phyloP scores from a whole-genome alignment of 176 grass and related monocot species.

The Dendrocalamus sinicus region DNA sequence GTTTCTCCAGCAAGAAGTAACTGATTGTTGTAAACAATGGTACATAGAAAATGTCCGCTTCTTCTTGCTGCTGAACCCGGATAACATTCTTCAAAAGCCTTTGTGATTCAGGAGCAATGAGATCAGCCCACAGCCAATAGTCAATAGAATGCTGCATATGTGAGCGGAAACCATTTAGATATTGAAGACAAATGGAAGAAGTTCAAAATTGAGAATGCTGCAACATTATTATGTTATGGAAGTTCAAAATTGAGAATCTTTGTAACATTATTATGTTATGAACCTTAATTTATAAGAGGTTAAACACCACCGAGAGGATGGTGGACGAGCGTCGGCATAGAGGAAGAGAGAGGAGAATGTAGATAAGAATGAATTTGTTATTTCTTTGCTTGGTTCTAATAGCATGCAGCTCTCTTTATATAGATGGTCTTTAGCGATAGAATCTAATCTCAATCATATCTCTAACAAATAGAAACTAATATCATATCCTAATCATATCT shows the following conservation, averaged over 20 bases:
- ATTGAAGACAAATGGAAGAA: slow-evolving; percentile 8
- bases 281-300: no score
- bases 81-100: slow-evolving; percentile 79
- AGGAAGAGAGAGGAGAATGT: no score
- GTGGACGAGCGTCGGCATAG: no score
- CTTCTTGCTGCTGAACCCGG: slow-evolving; percentile 76
- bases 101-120: slow-evolving; percentile 82
- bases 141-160: slow-evolving; percentile 91
- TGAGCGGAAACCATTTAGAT: slow-evolving; percentile 11
- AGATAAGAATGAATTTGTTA: no score
- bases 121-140: slow-evolving; percentile 98
- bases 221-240: background rate
- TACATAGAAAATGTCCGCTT: slow-evolving; percentile 90
- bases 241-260: background rate
- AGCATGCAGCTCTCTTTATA: no score
- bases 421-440: no score
- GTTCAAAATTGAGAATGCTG: background rate
- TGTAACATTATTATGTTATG: background rate
- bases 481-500: no score
- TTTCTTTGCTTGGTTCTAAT: no score
- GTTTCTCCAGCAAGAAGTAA: slow-evolving; percentile 95
- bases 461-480: no score
- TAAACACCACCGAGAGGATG: no score
- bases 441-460: no score
- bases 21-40: slow-evolving; percentile 97